phyloP scores from a whole-genome alignment of 768 basidiomycete species.

The Lentinula lateritia region DNA sequence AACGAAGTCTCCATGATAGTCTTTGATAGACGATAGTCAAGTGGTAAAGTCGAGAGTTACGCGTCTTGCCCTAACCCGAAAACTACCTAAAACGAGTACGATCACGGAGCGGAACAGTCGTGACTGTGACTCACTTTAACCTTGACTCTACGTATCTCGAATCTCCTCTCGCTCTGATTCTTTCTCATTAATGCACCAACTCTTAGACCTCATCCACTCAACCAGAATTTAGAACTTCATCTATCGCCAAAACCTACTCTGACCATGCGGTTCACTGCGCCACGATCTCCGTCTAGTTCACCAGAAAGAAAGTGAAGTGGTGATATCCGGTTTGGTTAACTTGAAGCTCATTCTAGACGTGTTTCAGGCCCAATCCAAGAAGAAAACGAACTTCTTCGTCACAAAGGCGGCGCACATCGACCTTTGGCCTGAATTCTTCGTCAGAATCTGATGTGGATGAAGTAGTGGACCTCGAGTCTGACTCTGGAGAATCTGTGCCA shows the following conservation, averaged over 20 bases:
- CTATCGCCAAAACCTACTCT: not conserved
- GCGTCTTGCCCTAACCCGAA: not conserved
- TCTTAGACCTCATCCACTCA: not conserved
- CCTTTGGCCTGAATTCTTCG: constrained; percentile 51
- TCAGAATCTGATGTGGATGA: constrained; percentile 33
- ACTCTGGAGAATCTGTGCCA: constrained; percentile 27
- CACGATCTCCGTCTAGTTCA: constrained; percentile 45
- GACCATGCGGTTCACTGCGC: constrained; percentile 49
- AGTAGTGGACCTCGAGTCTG: constrained; percentile 17
- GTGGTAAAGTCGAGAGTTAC: not conserved
- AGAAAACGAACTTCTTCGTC: constrained; percentile 5
- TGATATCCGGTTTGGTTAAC: constrained; percentile 6
- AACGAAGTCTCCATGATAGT: constrained; percentile 87
- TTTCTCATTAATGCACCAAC: not conserved
- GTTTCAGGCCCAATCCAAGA: not conserved
- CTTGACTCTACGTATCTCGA: not conserved
- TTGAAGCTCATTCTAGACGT: not conserved
- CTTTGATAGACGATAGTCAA: constrained; percentile 44
- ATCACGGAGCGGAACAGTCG: not conserved
- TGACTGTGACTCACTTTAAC: not conserved
- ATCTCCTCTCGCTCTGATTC: not conserved
- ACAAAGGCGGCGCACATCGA: constrained; percentile 34
- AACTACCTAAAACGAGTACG: not conserved
- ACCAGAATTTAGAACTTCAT: not conserved
- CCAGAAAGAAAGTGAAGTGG: constrained; percentile 34